phyloP scores from a whole-genome alignment of 192 early-diverging fungal genomes.

The Coemansia sp. region DNA sequence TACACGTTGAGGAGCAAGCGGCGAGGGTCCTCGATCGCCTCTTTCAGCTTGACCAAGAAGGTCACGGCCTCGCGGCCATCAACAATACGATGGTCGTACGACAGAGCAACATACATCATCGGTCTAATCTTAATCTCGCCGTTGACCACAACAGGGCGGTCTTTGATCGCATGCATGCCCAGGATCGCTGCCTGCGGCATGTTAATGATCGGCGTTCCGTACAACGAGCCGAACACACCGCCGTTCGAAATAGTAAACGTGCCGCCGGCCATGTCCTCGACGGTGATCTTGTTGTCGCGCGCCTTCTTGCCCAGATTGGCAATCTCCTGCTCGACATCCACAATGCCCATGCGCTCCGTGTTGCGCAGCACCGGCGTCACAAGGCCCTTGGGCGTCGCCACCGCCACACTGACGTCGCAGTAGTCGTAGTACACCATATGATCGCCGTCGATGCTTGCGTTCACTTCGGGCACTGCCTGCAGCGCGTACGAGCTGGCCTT shows the following conservation, averaged over 20 bases:
- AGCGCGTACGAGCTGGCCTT: slow-evolving; percentile 87
- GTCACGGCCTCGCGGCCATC: slow-evolving; percentile 98
- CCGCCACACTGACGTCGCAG: slow-evolving; percentile 92
- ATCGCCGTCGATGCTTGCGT: slow-evolving; percentile 92
- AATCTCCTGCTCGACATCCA: slow-evolving; percentile 91
- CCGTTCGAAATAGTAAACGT: slow-evolving; percentile 99
- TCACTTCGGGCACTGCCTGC: slow-evolving; percentile 88
- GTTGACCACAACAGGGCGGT: slow-evolving; percentile 90
- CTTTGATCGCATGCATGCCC: slow-evolving; percentile 99
- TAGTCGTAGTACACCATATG: slow-evolving; percentile 92
- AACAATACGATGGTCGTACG: slow-evolving; percentile 98
- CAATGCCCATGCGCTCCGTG: slow-evolving; percentile 78
- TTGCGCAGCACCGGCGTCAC: slow-evolving; percentile 97
- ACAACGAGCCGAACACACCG: slow-evolving; percentile 95
- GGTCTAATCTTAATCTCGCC: slow-evolving; percentile 89
- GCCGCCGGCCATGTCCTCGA: slow-evolving; percentile 97
- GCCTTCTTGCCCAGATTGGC: slow-evolving; percentile 87
- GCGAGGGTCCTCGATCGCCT: slow-evolving; percentile 93
- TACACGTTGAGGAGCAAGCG: slow-evolving; percentile 88
- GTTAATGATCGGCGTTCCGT: slow-evolving; percentile 99
- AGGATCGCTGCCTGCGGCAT: slow-evolving; percentile 94
- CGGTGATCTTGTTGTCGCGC: slow-evolving; percentile 89
- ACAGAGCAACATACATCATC: slow-evolving; percentile 98
- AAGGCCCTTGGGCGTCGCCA: slow-evolving; percentile 97
- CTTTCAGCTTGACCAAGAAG: slow-evolving; percentile 97